Conservation (phyloP, 169 alveolate genomes). For the Plasmodium adleri region DNA sequence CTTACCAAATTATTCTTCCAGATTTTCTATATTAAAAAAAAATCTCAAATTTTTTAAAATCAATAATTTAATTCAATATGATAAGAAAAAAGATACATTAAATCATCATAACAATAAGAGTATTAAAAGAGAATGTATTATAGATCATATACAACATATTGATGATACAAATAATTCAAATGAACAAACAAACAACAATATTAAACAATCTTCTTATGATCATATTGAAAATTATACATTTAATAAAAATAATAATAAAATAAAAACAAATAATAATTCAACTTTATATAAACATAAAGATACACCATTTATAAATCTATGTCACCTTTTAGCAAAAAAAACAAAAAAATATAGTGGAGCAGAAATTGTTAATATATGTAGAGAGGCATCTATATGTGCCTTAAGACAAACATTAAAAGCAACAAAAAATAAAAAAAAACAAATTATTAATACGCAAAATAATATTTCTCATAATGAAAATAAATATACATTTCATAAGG, state of each 20-base stretch:
- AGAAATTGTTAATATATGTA: slow-evolving; percentile 91
- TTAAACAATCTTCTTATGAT: background rate
- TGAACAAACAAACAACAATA: background rate
- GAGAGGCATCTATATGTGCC: slow-evolving; percentile 92
- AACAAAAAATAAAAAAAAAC: slow-evolving; percentile 9
- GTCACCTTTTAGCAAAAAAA: slow-evolving; percentile 86
- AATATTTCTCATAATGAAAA: background rate
- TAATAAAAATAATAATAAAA: background rate
- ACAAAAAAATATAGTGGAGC: slow-evolving; percentile 98
- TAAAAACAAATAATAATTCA: background rate
- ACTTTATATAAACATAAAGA: slow-evolving; percentile 82
- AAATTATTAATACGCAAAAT: background rate
- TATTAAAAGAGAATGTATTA: slow-evolving; percentile 14
- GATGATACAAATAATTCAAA: background rate
- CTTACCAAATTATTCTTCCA: slow-evolving; percentile 95
- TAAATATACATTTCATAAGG: background rate
- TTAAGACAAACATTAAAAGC: slow-evolving; percentile 68
- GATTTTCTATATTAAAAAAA: slow-evolving; percentile 93
- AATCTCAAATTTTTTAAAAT: slow-evolving; percentile 62
- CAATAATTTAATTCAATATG: slow-evolving; percentile 12
- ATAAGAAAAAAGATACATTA: background rate
- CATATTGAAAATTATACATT: background rate
- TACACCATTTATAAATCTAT: slow-evolving; percentile 88
- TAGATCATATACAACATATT: slow-evolving; percentile 6
- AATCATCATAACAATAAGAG: background rate